These are phyloP conservation scores for Anethum foeniculum DNA, from an alignment of 140 eudicot genomes.

Conservation along the genomic window DNA sequence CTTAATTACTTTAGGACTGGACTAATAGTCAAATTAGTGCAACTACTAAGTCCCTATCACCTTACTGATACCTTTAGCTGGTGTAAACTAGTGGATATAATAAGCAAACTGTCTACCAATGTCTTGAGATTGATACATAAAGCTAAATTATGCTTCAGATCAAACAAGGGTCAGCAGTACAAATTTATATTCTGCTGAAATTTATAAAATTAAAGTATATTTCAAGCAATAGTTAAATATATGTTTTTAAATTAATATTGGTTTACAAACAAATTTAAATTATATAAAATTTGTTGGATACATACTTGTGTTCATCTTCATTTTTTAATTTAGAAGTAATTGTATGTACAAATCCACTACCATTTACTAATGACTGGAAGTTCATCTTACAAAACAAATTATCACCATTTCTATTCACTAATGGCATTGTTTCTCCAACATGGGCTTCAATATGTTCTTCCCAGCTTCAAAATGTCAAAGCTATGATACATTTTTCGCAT, in stretches of 20 bases:
- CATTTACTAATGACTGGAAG: background rate
- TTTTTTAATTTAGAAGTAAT: too few relatives aligned
- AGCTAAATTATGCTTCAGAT: background rate
- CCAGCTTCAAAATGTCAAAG: background rate
- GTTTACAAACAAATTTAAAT: too few relatives aligned
- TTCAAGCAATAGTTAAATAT: too few relatives aligned
- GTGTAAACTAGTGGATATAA: background rate
- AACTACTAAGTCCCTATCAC: slow-evolving; percentile 3
- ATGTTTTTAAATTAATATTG: too few relatives aligned
- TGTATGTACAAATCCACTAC: background rate
- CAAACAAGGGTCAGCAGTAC: background rate
- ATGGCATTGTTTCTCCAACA: background rate
- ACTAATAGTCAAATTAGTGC: slow-evolving; percentile 7
- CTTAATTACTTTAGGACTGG: background rate
- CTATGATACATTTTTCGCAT: background rate
- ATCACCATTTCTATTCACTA: background rate
- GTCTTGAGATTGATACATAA: background rate
- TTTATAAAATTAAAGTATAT: too few relatives aligned
- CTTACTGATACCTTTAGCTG: background rate
- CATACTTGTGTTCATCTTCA: too few relatives aligned
- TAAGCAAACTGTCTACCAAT: background rate
- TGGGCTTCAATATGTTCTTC: background rate
- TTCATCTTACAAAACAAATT: background rate
- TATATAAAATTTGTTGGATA: too few relatives aligned
- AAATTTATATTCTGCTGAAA: too few relatives aligned